phyloP scores from a whole-genome alignment of 2,329 filamentous ascomycete species.

The Talaromyces sp. region DNA sequence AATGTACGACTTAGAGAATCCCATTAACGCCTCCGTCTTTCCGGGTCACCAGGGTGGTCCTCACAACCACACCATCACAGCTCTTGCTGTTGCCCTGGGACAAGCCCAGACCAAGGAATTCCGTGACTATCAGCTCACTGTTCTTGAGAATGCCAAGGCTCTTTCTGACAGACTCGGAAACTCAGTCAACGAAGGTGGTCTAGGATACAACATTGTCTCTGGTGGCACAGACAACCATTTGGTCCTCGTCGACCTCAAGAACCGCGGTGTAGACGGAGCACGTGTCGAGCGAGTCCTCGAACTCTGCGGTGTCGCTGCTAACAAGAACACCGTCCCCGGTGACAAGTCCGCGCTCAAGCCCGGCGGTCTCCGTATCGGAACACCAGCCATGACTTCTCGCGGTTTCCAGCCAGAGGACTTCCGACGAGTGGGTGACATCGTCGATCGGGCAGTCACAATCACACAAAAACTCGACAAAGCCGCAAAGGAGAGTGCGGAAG shows the following conservation, averaged over 20 bases:
- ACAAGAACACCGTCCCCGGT: slow-evolving; percentile 98
- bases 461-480: slow-evolving; percentile 72
- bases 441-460: slow-evolving; percentile 78
- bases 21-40: slow-evolving; percentile 99
- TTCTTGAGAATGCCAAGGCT: slow-evolving; percentile 89
- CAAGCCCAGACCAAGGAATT: slow-evolving; percentile 90
- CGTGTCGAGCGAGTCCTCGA: slow-evolving; percentile 88
- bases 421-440: slow-evolving; percentile 77
- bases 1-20: slow-evolving; percentile 88
- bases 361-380: slow-evolving; percentile 89
- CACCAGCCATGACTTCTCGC: slow-evolving; percentile 94
- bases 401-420: slow-evolving; percentile 92
- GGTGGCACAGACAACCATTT: slow-evolving; percentile 98
- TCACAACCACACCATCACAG: slow-evolving; percentile 99
- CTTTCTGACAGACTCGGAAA: slow-evolving; percentile 70
- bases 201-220: slow-evolving; percentile 91
- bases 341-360: slow-evolving; percentile 92
- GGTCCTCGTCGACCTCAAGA: slow-evolving; percentile 90
- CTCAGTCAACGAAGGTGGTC: slow-evolving; percentile 66
- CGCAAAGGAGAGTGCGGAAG: slow-evolving; percentile 71
- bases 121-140: slow-evolving; percentile 88
- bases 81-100: slow-evolving; percentile 89
- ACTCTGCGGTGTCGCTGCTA: slow-evolving; percentile 91
- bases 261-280: slow-evolving; percentile 82
- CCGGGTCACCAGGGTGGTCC: slow-evolving; percentile 97